These are phyloP conservation scores for Nicotiana undulata DNA, from an alignment of 257 asterid species.

Conservation along the genomic window DNA sequence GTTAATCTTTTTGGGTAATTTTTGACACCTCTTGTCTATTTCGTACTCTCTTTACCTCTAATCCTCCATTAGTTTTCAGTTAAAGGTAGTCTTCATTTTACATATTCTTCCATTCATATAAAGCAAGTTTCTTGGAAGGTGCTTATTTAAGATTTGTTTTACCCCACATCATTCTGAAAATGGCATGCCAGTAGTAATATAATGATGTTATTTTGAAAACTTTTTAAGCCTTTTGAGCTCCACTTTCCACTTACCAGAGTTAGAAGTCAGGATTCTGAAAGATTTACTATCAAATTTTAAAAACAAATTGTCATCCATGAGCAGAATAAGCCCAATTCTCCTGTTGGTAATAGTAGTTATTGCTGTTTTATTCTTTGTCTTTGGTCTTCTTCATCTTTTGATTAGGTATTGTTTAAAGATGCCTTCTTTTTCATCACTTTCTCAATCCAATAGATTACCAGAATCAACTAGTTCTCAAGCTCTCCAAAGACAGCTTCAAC, in stretches of 20 bases:
- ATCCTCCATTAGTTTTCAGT: background rate
- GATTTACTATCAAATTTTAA: background rate
- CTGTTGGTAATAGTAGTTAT: slow-evolving; percentile 38
- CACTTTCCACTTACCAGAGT: background rate
- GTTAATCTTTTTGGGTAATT: slow-evolving; percentile 4
- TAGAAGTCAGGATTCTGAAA: background rate
- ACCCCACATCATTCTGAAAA: background rate
- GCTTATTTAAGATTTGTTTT: background rate
- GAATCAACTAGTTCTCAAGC: slow-evolving; percentile 36
- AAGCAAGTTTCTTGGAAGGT: slow-evolving; percentile 13
- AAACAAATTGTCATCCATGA: slow-evolving; percentile 25
- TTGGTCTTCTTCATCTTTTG: slow-evolving; percentile 46
- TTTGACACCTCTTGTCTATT: slow-evolving; percentile 4
- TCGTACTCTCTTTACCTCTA: background rate
- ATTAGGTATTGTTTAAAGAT: slow-evolving; percentile 31
- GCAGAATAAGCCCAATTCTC: slow-evolving; percentile 36
- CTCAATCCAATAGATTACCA: slow-evolving; percentile 34
- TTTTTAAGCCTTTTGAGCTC: background rate
- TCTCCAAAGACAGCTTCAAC: slow-evolving; percentile 63
- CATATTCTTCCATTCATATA: background rate
- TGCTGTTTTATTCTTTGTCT: slow-evolving; percentile 43
- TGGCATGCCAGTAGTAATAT: background rate
- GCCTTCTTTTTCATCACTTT: slow-evolving; percentile 42
- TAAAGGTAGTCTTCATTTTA: background rate
- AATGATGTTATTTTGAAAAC: background rate